Conservation (phyloP, 129 eudicot genomes). For the Ambrosia artemisiifolia region DNA sequence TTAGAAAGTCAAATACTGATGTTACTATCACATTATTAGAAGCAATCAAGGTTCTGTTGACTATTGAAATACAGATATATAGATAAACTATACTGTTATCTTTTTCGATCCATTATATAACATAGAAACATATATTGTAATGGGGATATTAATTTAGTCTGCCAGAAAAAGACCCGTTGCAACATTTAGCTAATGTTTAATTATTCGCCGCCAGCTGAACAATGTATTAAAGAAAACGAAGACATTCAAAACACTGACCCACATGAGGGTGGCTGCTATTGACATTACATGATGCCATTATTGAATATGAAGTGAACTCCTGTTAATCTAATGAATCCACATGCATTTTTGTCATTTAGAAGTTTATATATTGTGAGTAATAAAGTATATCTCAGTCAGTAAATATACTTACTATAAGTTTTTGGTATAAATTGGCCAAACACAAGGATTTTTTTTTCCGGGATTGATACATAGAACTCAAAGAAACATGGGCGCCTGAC, state of each 20-base stretch:
- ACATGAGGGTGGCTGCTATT: constrained; percentile 14
- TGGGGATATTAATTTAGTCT: background rate
- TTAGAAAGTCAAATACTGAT: constrained; percentile 18
- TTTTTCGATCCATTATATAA: background rate
- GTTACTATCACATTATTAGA: constrained; percentile 24
- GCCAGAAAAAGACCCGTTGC: background rate
- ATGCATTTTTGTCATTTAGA: background rate
- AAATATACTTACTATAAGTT: background rate
- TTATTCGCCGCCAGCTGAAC: background rate
- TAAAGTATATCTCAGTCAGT: background rate
- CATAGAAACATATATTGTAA: background rate
- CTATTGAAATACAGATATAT: constrained; percentile 11
- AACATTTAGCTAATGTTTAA: background rate
- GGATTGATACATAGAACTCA: no score
- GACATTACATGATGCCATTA: constrained; percentile 8
- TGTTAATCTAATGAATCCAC: background rate
- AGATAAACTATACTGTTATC: background rate
- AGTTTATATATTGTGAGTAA: background rate
- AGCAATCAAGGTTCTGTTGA: constrained; percentile 12
- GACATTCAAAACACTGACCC: background rate
- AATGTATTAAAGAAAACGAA: background rate
- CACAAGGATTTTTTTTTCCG: no score
- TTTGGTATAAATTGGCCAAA: background rate
- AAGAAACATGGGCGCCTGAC: no score
- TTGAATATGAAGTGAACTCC: background rate